Conservation (phyloP, 2,329 filamentous ascomycete species). For the Aciculosporium take region DNA sequence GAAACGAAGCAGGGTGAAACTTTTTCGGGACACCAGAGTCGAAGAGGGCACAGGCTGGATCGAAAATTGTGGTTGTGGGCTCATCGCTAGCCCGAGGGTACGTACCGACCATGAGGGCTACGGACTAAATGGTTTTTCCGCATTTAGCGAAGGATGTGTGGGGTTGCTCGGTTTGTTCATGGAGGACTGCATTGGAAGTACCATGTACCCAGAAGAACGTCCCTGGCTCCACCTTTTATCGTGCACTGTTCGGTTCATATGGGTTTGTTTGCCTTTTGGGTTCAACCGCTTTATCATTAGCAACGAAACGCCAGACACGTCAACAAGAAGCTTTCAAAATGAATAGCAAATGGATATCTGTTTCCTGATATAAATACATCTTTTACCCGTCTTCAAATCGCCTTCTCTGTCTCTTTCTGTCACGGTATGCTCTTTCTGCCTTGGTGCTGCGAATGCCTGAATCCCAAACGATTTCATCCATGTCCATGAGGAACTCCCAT, state of each 20-base stretch:
- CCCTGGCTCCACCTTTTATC: background rate
- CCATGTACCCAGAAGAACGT: background rate
- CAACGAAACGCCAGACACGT: background rate
- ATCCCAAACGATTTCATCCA: background rate
- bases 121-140: constrained; percentile 10
- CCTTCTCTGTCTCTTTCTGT: background rate
- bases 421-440: background rate
- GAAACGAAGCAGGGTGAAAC: constrained; percentile 17
- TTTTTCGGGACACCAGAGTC: constrained; percentile 18
- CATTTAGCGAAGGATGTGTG: constrained; percentile 9
- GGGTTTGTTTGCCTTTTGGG: background rate
- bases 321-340: background rate
- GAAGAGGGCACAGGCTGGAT: constrained; percentile 20
- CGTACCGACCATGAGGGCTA: constrained; percentile 17
- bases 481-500: background rate
- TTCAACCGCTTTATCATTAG: background rate
- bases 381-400: background rate
- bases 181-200: background rate
- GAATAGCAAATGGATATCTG: background rate
- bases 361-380: background rate
- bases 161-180: background rate
- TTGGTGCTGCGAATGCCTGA: background rate
- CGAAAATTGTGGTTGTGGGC: constrained; percentile 28
- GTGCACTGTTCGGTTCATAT: background rate
- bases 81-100: constrained; percentile 20